These are phyloP conservation scores for Fonsecaea multimorphosa DNA, from an alignment of 2,329 filamentous ascomycete species.

Conservation along the genomic window DNA sequence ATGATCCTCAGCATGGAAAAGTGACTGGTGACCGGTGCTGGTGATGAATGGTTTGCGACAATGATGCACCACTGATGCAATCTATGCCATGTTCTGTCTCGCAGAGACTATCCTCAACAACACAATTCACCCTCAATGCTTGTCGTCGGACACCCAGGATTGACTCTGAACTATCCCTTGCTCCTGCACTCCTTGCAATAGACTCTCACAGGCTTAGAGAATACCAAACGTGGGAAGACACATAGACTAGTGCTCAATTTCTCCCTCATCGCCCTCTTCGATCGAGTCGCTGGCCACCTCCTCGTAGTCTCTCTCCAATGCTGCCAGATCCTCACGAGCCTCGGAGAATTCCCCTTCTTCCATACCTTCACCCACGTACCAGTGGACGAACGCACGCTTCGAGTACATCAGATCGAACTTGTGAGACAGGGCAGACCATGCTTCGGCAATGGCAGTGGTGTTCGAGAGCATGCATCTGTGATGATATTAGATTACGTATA, in stretches of 20 bases:
- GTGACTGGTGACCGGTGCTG: slow-evolving; percentile 5
- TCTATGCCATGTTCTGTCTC: slow-evolving; percentile 26
- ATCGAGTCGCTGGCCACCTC: slow-evolving; percentile 95
- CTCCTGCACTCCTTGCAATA: slow-evolving; percentile 30
- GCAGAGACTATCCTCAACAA: slow-evolving; percentile 26
- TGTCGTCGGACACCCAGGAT: background rate
- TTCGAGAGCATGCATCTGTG: slow-evolving; percentile 86
- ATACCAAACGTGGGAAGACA: slow-evolving; percentile 1
- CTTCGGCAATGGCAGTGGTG: slow-evolving; percentile 97
- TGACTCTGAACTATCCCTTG: slow-evolving; percentile 24
- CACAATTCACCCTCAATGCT: slow-evolving; percentile 3
- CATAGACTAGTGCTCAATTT: slow-evolving; percentile 82
- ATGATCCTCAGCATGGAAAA: background rate
- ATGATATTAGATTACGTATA: background rate
- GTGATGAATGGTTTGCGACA: slow-evolving; percentile 5
- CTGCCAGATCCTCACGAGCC: slow-evolving; percentile 97
- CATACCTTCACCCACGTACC: slow-evolving; percentile 99
- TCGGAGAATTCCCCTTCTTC: slow-evolving; percentile 99
- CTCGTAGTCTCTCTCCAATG: slow-evolving; percentile 97
- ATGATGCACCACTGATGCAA: slow-evolving; percentile 15
- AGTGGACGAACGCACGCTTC: slow-evolving; percentile 99
- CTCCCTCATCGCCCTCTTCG: slow-evolving; percentile 80
- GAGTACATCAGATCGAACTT: slow-evolving; percentile 99
- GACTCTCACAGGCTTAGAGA: slow-evolving; percentile 17
- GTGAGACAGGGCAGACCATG: slow-evolving; percentile 92